phyloP scores from a whole-genome alignment of 208 protist genomes.

The Novymonas esmeraldas region DNA sequence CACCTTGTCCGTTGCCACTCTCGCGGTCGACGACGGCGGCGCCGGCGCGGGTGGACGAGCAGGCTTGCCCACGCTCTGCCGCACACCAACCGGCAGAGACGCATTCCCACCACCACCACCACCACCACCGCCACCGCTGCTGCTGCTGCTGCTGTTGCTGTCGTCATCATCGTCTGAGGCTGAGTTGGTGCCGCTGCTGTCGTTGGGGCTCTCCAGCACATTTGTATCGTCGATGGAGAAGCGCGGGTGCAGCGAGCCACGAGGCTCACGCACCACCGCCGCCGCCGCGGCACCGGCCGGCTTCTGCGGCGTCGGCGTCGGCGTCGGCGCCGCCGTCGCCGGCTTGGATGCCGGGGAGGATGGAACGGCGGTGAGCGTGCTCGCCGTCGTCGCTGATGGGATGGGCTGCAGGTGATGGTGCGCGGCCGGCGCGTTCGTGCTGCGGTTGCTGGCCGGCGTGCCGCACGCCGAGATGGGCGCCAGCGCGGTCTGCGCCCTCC shows the following conservation, averaged over 20 bases:
- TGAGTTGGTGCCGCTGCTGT: constrained; percentile 27
- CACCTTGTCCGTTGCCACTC: background rate
- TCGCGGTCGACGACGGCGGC: background rate
- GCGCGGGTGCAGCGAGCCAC: background rate
- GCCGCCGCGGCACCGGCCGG: background rate
- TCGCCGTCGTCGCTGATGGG: background rate
- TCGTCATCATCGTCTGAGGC: constrained; percentile 10
- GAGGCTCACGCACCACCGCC: background rate
- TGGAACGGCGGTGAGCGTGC: background rate
- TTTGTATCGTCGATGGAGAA: constrained; percentile 28
- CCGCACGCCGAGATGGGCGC: background rate
- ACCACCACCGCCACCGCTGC: background rate
- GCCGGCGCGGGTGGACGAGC: background rate
- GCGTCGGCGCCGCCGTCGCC: background rate
- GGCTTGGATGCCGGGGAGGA: background rate
- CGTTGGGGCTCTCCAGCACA: constrained; percentile 32
- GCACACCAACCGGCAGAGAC: constrained; percentile 12
- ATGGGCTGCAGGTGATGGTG: constrained; percentile 39
- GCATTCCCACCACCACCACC: too few relatives aligned
- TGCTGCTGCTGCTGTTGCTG: background rate
- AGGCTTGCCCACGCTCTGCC: constrained; percentile 6
- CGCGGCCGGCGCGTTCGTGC: constrained; percentile 11
- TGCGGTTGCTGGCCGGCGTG: background rate
- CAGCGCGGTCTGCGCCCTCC: background rate
- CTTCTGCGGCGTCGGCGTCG: background rate